These are phyloP conservation scores for Penicillium alfredii DNA, from an alignment of 495 filamentous ascomycete genomes.

Conservation along the genomic window DNA sequence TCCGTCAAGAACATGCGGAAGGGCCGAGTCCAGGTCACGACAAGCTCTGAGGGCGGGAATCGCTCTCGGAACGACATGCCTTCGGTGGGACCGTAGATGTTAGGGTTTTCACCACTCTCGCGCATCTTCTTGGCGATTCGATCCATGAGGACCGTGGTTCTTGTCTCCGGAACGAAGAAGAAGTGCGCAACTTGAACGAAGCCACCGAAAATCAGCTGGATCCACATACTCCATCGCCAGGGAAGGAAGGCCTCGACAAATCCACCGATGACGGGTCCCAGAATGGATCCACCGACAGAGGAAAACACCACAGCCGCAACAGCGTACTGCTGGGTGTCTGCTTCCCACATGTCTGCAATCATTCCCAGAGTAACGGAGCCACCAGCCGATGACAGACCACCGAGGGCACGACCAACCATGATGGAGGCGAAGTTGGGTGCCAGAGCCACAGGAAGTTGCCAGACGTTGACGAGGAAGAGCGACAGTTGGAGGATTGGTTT, in stretches of 20 bases:
- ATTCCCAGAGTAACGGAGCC: constrained; percentile 60
- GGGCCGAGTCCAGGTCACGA: constrained; percentile 52
- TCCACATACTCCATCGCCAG: constrained; percentile 55
- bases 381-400: constrained; percentile 55
- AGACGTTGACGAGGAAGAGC: constrained; percentile 55
- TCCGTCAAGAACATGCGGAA: constrained; percentile 58
- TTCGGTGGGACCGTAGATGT: constrained; percentile 61
- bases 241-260: constrained; percentile 48
- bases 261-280: constrained; percentile 57
- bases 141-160: constrained; percentile 56
- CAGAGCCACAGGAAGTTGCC: constrained; percentile 49
- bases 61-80: constrained; percentile 51
- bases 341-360: constrained; percentile 57
- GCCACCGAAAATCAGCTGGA: constrained; percentile 54
- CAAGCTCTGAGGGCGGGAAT: constrained; percentile 51
- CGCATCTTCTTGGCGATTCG: constrained; percentile 50
- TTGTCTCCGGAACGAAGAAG: constrained; percentile 52
- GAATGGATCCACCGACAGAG: constrained; percentile 55
- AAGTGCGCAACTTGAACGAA: constrained; percentile 49
- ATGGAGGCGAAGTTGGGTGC: constrained; percentile 50
- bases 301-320: constrained; percentile 59
- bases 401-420: constrained; percentile 51
- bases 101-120: constrained; percentile 44
- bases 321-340: constrained; percentile 55
- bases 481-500: constrained; percentile 50